These are phyloP conservation scores for Lasiodiplodia gonubiensis DNA, from an alignment of 2,329 filamentous ascomycete genomes.

Conservation along the genomic window DNA sequence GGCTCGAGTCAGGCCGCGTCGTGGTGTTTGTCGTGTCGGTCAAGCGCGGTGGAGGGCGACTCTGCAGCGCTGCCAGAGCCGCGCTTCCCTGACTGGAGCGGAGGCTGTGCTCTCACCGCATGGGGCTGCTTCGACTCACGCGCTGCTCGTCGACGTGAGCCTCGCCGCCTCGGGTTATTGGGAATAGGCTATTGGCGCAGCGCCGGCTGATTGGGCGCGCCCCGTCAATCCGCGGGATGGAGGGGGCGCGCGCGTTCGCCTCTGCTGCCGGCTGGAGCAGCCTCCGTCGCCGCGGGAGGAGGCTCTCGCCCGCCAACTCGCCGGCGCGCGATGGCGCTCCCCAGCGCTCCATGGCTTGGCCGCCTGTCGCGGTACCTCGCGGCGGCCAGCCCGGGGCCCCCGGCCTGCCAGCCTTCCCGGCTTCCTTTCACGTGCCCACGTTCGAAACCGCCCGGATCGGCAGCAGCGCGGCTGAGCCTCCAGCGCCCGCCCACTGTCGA, in stretches of 20 bases:
- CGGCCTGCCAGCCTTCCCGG: background rate
- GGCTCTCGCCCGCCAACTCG: constrained; percentile 1
- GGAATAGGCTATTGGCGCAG: constrained; percentile 25
- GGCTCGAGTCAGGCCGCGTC: constrained; percentile 17
- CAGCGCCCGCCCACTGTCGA: constrained; percentile 17
- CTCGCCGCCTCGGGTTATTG: constrained; percentile 21
- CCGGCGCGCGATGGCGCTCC: background rate
- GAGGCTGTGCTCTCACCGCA: constrained; percentile 25
- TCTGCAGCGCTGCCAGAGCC: constrained; percentile 13
- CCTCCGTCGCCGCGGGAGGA: constrained; percentile 20
- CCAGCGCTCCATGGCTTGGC: constrained; percentile 1
- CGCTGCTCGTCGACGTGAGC: constrained; percentile 10
- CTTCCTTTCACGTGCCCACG: constrained; percentile 9
- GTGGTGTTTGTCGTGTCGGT: constrained; percentile 22
- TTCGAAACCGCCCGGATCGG: constrained; percentile 16
- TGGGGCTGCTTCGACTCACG: constrained; percentile 18
- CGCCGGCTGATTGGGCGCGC: constrained; percentile 2
- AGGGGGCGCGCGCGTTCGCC: constrained; percentile 1
- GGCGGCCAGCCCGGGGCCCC: constrained; percentile 7
- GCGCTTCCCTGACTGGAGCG: constrained; percentile 11
- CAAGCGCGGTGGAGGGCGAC: constrained; percentile 10
- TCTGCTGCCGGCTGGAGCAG: constrained; percentile 17
- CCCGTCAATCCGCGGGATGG: constrained; percentile 5
- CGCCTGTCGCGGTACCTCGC: constrained; percentile 13
- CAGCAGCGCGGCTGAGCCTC: constrained; percentile 18